Evolutionary conservation across 345 rosid genomes (phyloP).

Genomic region (Cochlearia excelsa): DNA sequence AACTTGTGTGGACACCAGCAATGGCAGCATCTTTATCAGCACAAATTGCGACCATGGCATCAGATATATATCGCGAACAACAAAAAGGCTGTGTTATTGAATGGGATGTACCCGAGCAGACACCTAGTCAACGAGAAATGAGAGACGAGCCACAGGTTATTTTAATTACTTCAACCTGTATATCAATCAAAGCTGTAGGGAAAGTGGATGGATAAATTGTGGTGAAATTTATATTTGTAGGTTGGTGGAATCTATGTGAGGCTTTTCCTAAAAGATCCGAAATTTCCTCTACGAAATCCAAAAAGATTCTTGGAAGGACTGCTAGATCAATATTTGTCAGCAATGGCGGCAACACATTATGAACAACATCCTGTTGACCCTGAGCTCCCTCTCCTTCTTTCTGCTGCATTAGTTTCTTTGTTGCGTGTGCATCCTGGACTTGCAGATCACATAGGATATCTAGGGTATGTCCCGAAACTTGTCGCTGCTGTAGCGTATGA

Average conservation of each 20-base stretch:
- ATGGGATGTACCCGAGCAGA: conserved; percentile 98
- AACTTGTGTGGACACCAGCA: conserved; percentile 99
- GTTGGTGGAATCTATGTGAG: conserved; percentile 96
- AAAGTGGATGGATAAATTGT: conserved; percentile 19
- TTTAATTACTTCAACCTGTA: conserved; percentile 2
- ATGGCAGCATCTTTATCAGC: conserved; percentile 98
- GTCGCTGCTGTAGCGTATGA: conserved; percentile 97
- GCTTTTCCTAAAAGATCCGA: conserved; percentile 93
- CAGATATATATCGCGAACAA: conserved; percentile 87
- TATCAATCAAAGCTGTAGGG: conserved; percentile 2
- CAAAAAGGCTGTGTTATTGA: conserved; percentile 89
- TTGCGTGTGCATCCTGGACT: conserved; percentile 98
- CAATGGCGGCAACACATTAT: conserved; percentile 91
- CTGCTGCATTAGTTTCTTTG: conserved; percentile 97
- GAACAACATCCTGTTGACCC: conserved; percentile 74
- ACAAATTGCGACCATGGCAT: conserved; percentile 90
- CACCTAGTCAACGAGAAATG: conserved; percentile 87
- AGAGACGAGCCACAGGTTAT: conserved; percentile 89
- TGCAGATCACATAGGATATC: conserved; percentile 96
- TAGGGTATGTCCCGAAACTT: conserved; percentile 97
- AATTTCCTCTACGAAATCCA: conserved; percentile 95
- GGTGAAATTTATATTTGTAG: conserved; percentile 41
- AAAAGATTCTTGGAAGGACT: conserved; percentile 97
- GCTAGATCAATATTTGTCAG: conserved; percentile 86
- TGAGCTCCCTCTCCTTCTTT: conserved; percentile 92